Evolutionary conservation across 306 rosid species (phyloP).

Genomic region (Castanea crenata): DNA sequence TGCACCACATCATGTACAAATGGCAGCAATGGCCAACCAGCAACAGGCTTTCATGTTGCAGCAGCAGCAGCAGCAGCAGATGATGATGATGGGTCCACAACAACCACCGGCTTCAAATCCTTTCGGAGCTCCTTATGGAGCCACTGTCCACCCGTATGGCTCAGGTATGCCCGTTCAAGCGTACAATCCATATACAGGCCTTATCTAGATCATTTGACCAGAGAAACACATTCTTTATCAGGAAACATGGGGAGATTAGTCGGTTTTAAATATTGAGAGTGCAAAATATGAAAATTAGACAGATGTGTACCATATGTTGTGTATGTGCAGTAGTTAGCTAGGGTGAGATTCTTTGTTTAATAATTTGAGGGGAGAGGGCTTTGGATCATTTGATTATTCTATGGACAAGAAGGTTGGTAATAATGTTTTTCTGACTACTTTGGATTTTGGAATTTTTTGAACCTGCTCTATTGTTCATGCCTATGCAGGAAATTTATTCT

Average conservation of each 20-base stretch:
- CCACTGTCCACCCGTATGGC: slow-evolving; percentile 63
- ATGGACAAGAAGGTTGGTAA: slow-evolving; percentile 49
- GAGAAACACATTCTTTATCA: slow-evolving; percentile 18
- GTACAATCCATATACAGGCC: slow-evolving; percentile 80
- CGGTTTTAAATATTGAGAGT: slow-evolving; percentile 24
- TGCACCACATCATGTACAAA: slow-evolving; percentile 84
- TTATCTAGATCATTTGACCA: slow-evolving; percentile 46
- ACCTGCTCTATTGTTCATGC: slow-evolving; percentile 44
- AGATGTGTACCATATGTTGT: slow-evolving; percentile 74
- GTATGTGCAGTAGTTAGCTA: slow-evolving; percentile 71
- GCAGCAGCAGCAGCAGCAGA: slow-evolving; percentile 72
- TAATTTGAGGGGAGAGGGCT: slow-evolving; percentile 60
- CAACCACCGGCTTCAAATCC: slow-evolving; percentile 64
- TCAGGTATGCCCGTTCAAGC: slow-evolving; percentile 92
- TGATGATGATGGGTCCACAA: slow-evolving; percentile 78
- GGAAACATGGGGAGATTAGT: slow-evolving; percentile 21
- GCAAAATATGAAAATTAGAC: slow-evolving; percentile 36
- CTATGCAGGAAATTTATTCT: slow-evolving; percentile 41
- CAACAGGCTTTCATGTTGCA: slow-evolving; percentile 85
- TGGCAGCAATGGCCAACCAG: slow-evolving; percentile 88
- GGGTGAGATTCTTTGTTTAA: slow-evolving; percentile 85
- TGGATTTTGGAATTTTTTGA: slow-evolving; percentile 27
- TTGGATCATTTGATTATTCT: slow-evolving; percentile 58
- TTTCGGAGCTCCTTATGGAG: slow-evolving; percentile 80
- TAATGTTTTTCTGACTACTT: slow-evolving; percentile 42